phyloP scores from a whole-genome alignment of 768 basidiomycete species.

The Collybia sordida region DNA sequence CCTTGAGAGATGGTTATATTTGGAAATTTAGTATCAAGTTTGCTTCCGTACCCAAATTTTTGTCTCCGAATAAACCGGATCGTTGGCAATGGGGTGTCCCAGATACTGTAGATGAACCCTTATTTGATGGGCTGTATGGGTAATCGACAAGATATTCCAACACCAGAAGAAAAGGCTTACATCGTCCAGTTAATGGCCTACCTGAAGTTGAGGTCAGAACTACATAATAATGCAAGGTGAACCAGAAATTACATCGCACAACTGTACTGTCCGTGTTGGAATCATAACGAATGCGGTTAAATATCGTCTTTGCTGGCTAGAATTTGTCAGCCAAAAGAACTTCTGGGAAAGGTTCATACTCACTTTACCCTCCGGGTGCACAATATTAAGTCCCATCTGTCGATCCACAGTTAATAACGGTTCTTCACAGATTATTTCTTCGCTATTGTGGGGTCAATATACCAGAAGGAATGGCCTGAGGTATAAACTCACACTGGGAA shows the following conservation, averaged over 20 bases:
- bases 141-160: constrained; percentile 5
- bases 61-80: constrained; percentile 85
- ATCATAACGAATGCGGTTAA: constrained; percentile 83
- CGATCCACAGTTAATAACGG: constrained; percentile 90
- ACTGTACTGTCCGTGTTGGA: constrained; percentile 79
- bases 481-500: constrained; percentile 73
- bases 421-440: constrained; percentile 79
- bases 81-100: constrained; percentile 92
- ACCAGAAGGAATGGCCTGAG: neutral
- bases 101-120: constrained; percentile 95
- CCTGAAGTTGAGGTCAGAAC: constrained; percentile 40
- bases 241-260: constrained; percentile 63
- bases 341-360: constrained; percentile 5
- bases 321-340: constrained; percentile 2
- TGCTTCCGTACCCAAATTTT: constrained; percentile 65
- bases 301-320: constrained; percentile 87
- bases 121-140: constrained; percentile 84
- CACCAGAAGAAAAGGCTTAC: constrained; percentile 46
- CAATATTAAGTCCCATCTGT: constrained; percentile 95
- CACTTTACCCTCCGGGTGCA: constrained; percentile 94
- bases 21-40: constrained; percentile 5
- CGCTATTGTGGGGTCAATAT: constrained; percentile 39
- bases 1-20: constrained; percentile 39
- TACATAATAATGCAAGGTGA: constrained; percentile 1
- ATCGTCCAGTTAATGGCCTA: constrained; percentile 88